Percentiles rank a stretch among this genome's conserved stretches.
Evolutionary conservation across 257 asterid genomes (phyloP).

Genomic region (Ballota nigra): DNA sequence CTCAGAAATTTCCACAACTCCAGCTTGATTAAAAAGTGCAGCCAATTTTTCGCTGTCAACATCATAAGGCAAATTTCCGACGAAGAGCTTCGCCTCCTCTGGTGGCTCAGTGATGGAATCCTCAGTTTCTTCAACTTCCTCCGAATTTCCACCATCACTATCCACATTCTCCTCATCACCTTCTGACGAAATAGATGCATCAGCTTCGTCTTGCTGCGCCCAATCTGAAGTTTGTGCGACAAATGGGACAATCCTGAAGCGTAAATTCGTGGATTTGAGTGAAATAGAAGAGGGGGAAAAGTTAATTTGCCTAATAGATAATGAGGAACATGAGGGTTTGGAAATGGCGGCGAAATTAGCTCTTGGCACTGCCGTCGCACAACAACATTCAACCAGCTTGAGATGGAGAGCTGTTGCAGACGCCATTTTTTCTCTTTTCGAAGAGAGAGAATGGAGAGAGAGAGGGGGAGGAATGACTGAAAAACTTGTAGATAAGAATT

Average conservation of each 20-base stretch:
- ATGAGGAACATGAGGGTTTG: conserved; percentile 18
- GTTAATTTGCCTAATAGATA: conserved; percentile 27
- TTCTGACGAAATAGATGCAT: background rate
- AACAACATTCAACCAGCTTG: conserved; percentile 34
- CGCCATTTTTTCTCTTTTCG: conserved; percentile 21
- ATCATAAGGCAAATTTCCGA: conserved; percentile 81
- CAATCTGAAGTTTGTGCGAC: conserved; percentile 44
- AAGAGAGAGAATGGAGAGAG: conserved; percentile 16
- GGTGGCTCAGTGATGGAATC: conserved; percentile 47
- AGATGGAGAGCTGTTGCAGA: conserved; percentile 36
- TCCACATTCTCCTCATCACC: conserved; percentile 27
- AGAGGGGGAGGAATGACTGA: background rate
- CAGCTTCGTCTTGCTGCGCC: conserved; percentile 31
- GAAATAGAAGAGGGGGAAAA: conserved; percentile 22
- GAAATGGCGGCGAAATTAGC: conserved; percentile 24
- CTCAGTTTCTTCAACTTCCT: conserved; percentile 19
- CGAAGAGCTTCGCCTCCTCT: conserved; percentile 77
- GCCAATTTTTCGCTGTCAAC: conserved; percentile 69
- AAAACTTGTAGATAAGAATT: conserved; percentile 19
- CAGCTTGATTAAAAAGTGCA: conserved; percentile 64
- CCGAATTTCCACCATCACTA: conserved; percentile 22
- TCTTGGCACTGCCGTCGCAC: conserved; percentile 26
- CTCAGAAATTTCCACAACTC: conserved; percentile 87
- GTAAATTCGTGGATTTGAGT: conserved; percentile 30
- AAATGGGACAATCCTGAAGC: conserved; percentile 28